A percentile compares a stretch with the other conserved stretches of the same genome.
These are phyloP conservation scores for Fusarium longipes DNA, from an alignment of 2,329 filamentous ascomycete species.

Conservation along the genomic window DNA sequence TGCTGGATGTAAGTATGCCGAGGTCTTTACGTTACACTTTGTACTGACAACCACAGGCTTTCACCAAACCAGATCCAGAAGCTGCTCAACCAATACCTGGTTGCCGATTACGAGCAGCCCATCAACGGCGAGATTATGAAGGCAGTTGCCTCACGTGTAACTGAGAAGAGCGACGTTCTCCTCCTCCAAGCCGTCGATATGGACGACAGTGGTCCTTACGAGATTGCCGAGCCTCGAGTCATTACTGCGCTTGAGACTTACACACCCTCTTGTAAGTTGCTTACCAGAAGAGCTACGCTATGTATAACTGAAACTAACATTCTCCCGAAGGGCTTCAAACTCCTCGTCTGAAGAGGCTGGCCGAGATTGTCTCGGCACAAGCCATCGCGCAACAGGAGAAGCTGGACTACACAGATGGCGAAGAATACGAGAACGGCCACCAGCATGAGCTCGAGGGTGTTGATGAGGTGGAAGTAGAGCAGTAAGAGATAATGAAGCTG, in stretches of 20 bases:
- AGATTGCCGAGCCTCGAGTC: conserved; percentile 95
- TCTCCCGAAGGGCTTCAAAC: conserved; percentile 85
- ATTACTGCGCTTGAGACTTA: conserved; percentile 98
- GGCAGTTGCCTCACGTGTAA: conserved; percentile 94
- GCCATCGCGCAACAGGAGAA: conserved; percentile 96
- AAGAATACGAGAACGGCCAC: conserved; percentile 58
- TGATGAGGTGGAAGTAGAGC: conserved; percentile 58
- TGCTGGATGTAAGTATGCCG: conserved; percentile 90
- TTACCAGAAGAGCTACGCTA: not conserved
- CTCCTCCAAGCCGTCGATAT: conserved; percentile 95
- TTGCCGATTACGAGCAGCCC: conserved; percentile 98
- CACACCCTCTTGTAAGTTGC: conserved; percentile 87
- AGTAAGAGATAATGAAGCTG: conserved; percentile 45
- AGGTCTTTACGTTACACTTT: not conserved
- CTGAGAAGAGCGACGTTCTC: conserved; percentile 97
- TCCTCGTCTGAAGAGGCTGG: conserved; percentile 90
- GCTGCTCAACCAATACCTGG: conserved; percentile 96
- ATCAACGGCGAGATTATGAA: conserved; percentile 99
- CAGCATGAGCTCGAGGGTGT: conserved; percentile 62
- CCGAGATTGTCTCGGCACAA: conserved; percentile 98
- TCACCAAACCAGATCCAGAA: conserved; percentile 99
- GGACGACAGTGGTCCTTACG: conserved; percentile 98
- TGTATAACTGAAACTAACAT: conserved; percentile 46
- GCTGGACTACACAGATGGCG: conserved; percentile 66
- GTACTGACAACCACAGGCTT: conserved; percentile 67